Evolutionary conservation across 2,329 filamentous ascomycete species (phyloP), one percentile per base, ranked within the genome.

Genomic region (Mycosphaerella sp.): DNA sequence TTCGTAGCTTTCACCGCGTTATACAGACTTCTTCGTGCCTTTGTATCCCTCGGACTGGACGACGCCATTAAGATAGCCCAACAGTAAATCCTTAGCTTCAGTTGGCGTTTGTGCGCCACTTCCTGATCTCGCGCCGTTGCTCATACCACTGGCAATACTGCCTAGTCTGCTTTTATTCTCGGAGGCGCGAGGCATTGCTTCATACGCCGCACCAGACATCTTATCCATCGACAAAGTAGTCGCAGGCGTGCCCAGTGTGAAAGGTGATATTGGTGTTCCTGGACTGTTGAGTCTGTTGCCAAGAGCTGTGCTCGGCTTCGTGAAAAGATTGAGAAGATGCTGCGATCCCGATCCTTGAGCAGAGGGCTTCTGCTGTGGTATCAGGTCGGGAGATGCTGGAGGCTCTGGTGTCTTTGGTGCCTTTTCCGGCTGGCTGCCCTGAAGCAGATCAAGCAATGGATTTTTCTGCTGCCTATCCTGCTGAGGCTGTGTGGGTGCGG

Each of bases 41-140:
- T 41, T 53, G 39, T 58, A 54, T 9, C 66, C 66, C 54, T 67
- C 67, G 48, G 65, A 66, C 59, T 62, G 56, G 31, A 70, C 67
- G 3, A 71, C 67, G 1, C 67, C 67, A 57, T 70, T 69, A 17
- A 71, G 55, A 52, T 67, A 71, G 36, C 61, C 66, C 56, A 70
- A 54, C 58, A 71, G 57, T 42, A 71, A 67, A 38, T 64, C 67
- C 57, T 68, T 70, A 8, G 62, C 62, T 55, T 70, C 66, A 12
- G 68, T 66, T 8, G 64, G 63, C 6, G 58, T 61, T 17, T 61
- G 58, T 44, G 55, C 54, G 7, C 60, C 58, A 23, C 56, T 65
- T 11, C 44, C 49, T 6, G 49, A 43, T 42, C 60, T 59, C 40
- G 51, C 59, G 12, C 63, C 59, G 36, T 58, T 60, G 43, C 62